Conservation (phyloP, 768 basidiomycete genomes). For the Stropharia rugosoannulata region DNA sequence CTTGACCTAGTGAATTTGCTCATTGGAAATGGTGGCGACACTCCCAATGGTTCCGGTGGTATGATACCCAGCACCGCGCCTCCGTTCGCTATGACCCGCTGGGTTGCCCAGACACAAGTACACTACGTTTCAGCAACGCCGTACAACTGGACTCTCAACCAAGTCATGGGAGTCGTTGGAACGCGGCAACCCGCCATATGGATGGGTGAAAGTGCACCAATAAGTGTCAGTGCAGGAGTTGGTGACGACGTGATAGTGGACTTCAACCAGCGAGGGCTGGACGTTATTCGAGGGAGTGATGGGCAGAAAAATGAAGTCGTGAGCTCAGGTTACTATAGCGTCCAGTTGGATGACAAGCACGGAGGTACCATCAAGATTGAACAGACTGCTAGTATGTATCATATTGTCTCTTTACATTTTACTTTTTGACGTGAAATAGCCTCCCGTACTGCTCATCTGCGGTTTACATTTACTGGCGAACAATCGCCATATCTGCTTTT, state of each 20-base stretch:
- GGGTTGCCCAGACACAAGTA: slow-evolving; percentile 78
- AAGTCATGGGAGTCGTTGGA: slow-evolving; percentile 73
- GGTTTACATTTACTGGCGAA: slow-evolving; percentile 56
- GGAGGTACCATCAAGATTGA: slow-evolving; percentile 55
- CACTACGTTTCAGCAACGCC: slow-evolving; percentile 76
- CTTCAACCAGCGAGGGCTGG: slow-evolving; percentile 61
- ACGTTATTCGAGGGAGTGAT: slow-evolving; percentile 28
- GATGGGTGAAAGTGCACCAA: slow-evolving; percentile 81
- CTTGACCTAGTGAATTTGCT: slow-evolving; percentile 30
- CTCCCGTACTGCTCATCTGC: slow-evolving; percentile 73
- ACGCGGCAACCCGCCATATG: slow-evolving; percentile 87
- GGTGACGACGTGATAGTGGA: slow-evolving; percentile 39
- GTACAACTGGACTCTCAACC: slow-evolving; percentile 57
- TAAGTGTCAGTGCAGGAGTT: slow-evolving; percentile 59
- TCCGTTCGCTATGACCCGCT: slow-evolving; percentile 84
- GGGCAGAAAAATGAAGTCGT: slow-evolving; percentile 52
- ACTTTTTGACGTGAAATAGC: slow-evolving; percentile 36
- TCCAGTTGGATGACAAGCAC: slow-evolving; percentile 51
- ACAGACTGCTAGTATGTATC: slow-evolving; percentile 57
- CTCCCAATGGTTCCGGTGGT: slow-evolving; percentile 69
- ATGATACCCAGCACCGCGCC: slow-evolving; percentile 78
- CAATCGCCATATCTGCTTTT: slow-evolving; percentile 51
- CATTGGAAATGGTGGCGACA: slow-evolving; percentile 73
- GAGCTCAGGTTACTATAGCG: slow-evolving; percentile 54
- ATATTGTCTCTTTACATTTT: neutral